Base-by-base conservation (phyloP, 208 protist species). In the Spongospora subterranea region DNA sequence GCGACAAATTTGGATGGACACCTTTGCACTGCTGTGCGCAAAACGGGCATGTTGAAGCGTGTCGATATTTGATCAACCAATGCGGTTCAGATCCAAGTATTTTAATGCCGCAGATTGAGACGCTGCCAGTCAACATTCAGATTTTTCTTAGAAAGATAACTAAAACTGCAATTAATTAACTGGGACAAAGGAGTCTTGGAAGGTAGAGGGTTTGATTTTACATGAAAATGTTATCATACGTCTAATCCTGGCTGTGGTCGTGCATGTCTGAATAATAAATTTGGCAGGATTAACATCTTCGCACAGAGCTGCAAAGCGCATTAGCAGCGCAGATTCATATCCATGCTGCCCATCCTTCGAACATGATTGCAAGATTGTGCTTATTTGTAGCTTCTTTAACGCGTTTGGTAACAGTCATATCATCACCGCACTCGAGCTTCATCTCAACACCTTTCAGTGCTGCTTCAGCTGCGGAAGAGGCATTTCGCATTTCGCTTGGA, bases 321-420 rank as follows among this genome's bases (percentile, higher is more conserved):
- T 60, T 29, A 29, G 24, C 50, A 60, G 6, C 6, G 13, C 6
- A 60, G 50, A 29, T 60, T 82, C n/a, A 82, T 6, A 82, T 17
- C 71, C 71, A 82, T 17, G 71, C 17, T 17, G 71, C 71, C 71
- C 71, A 82, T 45, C 71, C 71, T 82, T 6, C 17, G 40, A 82
- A 82, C 71, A 82, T 82, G 35, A 6, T 6, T 20, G 71, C 6
- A 6, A 82, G 71, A 13, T 45, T 45, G 6, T 82, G 11, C 35
- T 35, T 35, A 82, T 82, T n/a, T 6, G 17, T 35, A 35, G 71
- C 71, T 13, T 45, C 17, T 20, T 82, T 43, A 17, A 82, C 35
- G 6, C 6, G 35, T 35, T 43, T 35, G 6, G 6, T 6, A 35
- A 82, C 71, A n/a, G 35, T 6, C 6, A 40, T 43, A n/a, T 82